A percentile compares a stretch with the other conserved stretches of the same genome.
Conservation (phyloP, 768 basidiomycete genomes). For the Suillus fuscotomentosus region DNA sequence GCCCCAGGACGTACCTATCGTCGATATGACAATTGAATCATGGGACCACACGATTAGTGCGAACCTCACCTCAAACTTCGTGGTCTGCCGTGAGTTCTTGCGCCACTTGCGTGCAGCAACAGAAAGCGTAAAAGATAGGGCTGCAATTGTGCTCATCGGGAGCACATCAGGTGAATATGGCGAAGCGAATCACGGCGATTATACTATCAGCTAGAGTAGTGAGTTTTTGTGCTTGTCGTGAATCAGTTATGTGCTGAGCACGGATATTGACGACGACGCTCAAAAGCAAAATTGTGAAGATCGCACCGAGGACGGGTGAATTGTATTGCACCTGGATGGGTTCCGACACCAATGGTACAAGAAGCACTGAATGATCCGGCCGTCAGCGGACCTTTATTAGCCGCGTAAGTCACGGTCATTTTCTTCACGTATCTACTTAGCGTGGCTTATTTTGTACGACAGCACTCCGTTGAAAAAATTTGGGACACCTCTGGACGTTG, state of each 20-base stretch:
- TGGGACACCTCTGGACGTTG: slow-evolving; percentile 60
- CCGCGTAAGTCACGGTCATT: slow-evolving; percentile 50
- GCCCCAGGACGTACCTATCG: not conserved
- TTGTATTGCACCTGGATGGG: slow-evolving; percentile 67
- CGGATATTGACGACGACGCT: too few relatives aligned
- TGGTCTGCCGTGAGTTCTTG: too few relatives aligned
- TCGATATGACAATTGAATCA: slow-evolving; percentile 56
- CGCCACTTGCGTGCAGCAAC: too few relatives aligned
- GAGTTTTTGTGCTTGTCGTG: too few relatives aligned
- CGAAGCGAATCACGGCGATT: too few relatives aligned
- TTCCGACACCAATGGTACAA: slow-evolving; percentile 61
- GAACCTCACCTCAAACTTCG: slow-evolving; percentile 69
- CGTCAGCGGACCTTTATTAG: slow-evolving; percentile 56
- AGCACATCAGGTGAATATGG: too few relatives aligned
- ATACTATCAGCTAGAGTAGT: too few relatives aligned
- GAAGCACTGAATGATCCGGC: slow-evolving; percentile 53
- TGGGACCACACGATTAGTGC: slow-evolving; percentile 62
- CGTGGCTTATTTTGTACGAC: not conserved
- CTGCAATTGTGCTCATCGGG: too few relatives aligned
- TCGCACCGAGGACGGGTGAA: slow-evolving; percentile 19
- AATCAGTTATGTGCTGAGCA: too few relatives aligned
- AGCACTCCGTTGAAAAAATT: slow-evolving; percentile 72
- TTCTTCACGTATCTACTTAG: not conserved
- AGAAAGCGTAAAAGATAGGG: too few relatives aligned
- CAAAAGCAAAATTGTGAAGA: too few relatives aligned